Base-by-base conservation (phyloP, 2,329 filamentous ascomycete species). In the Fusarium sp. region DNA sequence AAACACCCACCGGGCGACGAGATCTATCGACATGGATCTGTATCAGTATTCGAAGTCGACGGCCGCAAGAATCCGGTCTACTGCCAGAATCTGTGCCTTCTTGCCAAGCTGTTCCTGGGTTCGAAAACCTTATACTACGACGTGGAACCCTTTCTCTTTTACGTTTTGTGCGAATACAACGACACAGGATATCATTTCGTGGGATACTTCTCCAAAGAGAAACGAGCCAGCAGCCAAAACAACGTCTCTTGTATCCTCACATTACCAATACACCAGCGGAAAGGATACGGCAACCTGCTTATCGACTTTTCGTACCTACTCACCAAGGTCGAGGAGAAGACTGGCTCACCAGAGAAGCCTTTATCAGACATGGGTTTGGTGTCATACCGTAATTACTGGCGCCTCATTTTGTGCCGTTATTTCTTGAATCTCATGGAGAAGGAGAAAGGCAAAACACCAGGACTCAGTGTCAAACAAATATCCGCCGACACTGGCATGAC, bases 191-290 rank as follows among this genome's bases (percentile, higher is more conserved):
- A 96, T 75, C 96, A 97, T 76, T 96, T 99, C 70, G 95, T 98
- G 24, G 96, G 96, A n/a, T 99, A 99, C 76, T 99, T 99, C 74
- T 98, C 96, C 49, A 99, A 99, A 77, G 96, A 99, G 80, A 99
- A 99, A 80, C 87, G 96, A 42, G 91, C 93, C 3, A 95, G 93
- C 78, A 97, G 94, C 63, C 91, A 94, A 72, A 98, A 99, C 78
- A 99, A 99, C 69, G 96, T 99, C 46, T 97, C 94, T 10, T 99
- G 96, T 78, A 99, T 99, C 71, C 82, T 99, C 46, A 97, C 97
- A 6, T 83, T 99, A 38, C 96, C 96, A 0, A 97, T 98, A 54
- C 96, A 98, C 76, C 95, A 97, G 81, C 90, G 96, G 55, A 97
- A 97, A 78, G 96, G 96, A 57, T 99, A 98, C 72, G 96, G 96